Evolutionary conservation across 768 basidiomycete genomes (phyloP).

Genomic region (Trametes sanguinea): DNA sequence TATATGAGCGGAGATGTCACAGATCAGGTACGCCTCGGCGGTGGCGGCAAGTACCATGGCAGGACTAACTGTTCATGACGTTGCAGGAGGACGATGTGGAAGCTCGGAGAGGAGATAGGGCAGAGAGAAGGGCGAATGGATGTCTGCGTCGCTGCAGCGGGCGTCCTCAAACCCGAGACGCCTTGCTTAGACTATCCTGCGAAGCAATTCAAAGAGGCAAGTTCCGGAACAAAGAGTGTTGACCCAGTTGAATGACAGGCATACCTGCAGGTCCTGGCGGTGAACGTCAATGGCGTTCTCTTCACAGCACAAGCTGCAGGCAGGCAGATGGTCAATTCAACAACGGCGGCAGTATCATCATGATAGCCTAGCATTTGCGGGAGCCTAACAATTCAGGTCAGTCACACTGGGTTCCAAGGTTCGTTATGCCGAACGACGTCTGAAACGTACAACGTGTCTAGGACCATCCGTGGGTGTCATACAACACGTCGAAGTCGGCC

Average conservation of each 20-base stretch:
- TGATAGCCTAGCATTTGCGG: slow-evolving; percentile 48
- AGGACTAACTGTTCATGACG: neutral
- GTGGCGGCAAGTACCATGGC: too few species aligned
- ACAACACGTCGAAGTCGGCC: slow-evolving; percentile 75
- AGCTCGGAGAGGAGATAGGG: slow-evolving; percentile 56
- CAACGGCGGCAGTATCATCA: slow-evolving; percentile 41
- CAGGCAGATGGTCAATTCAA: slow-evolving; percentile 38
- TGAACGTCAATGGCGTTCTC: slow-evolving; percentile 55
- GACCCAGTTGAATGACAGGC: too few species aligned
- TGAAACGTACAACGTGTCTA: slow-evolving; percentile 25
- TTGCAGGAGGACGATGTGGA: slow-evolving; percentile 46
- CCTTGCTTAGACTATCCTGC: slow-evolving; percentile 68
- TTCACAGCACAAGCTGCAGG: slow-evolving; percentile 41
- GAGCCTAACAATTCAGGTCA: slow-evolving; percentile 62
- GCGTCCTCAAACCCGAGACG: slow-evolving; percentile 54
- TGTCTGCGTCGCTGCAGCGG: slow-evolving; percentile 76
- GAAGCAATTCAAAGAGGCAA: slow-evolving; percentile 61
- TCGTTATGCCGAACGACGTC: too few species aligned
- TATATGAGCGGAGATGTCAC: slow-evolving; percentile 68
- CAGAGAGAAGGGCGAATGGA: slow-evolving; percentile 72
- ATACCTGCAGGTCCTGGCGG: slow-evolving; percentile 52
- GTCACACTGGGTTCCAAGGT: slow-evolving; percentile 8
- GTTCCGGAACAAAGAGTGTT: neutral
- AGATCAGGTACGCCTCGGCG: slow-evolving; percentile 45
- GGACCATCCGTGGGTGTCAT: slow-evolving; percentile 75